These are phyloP conservation scores for Alternaria ethzedia DNA, from an alignment of 2,329 filamentous ascomycete species.

Conservation along the genomic window DNA sequence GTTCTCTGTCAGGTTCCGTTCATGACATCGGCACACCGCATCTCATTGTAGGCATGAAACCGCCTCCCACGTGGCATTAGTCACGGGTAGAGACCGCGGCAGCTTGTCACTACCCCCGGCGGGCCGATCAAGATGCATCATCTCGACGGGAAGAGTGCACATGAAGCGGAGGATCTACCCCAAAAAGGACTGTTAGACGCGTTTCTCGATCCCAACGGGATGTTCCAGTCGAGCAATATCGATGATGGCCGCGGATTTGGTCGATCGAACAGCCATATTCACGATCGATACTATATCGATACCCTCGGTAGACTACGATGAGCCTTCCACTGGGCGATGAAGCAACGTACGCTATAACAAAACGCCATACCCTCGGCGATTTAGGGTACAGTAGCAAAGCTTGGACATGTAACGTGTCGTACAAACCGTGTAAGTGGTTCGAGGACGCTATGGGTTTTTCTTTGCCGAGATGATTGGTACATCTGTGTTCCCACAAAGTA, in stretches of 20 bases:
- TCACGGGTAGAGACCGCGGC: conserved; percentile 30
- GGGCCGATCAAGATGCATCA: not conserved
- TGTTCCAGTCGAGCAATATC: no score
- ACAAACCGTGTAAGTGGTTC: conserved; percentile 30
- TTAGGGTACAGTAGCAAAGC: conserved; percentile 7
- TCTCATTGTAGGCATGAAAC: conserved; percentile 15
- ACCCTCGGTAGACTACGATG: not conserved
- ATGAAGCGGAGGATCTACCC: not conserved
- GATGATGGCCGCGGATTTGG: accelerated
- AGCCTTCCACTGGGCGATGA: not conserved
- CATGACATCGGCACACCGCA: conserved; percentile 23
- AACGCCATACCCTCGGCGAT: conserved; percentile 9
- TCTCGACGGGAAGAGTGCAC: not conserved
- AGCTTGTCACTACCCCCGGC: conserved; percentile 11
- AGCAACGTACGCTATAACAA: conserved; percentile 12
- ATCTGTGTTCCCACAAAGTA: conserved; percentile 18
- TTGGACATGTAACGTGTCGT: conserved; percentile 17
- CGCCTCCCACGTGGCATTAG: conserved; percentile 38
- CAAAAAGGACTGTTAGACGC: no score
- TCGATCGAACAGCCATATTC: not conserved
- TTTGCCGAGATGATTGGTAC: conserved; percentile 12
- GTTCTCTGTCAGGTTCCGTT: conserved; percentile 18
- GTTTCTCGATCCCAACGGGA: no score
- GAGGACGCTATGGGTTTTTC: conserved; percentile 18
- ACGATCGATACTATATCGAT: not conserved